These are phyloP conservation scores for Macadamia integrifolia DNA, from an alignment of 164 flowering plant species.

Conservation along the genomic window DNA sequence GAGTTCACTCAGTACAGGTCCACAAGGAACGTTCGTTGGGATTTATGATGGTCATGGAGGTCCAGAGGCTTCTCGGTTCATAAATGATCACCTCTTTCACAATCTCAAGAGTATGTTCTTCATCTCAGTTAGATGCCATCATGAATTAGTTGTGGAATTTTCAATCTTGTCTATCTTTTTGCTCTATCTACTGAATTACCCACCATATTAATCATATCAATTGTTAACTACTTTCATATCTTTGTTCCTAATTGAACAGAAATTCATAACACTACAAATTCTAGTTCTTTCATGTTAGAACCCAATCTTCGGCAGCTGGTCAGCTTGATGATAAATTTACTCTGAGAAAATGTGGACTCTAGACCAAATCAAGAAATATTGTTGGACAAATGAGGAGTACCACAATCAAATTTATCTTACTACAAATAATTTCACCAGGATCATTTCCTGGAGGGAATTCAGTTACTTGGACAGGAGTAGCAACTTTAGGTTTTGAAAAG, in stretches of 20 bases:
- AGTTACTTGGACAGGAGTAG: not conserved
- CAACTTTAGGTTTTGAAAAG: not conserved
- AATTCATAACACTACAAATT: no score
- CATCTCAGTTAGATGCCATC: not conserved
- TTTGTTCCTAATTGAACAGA: no score
- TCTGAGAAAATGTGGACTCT: no score
- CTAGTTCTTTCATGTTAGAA: no score
- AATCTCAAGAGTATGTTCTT: constrained; percentile 64
- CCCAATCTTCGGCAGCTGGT: no score
- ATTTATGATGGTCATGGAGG: constrained; percentile 97
- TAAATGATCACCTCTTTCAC: constrained; percentile 54
- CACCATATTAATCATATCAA: not conserved
- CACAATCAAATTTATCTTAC: no score
- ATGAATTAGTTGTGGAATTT: no score
- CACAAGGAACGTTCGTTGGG: constrained; percentile 82
- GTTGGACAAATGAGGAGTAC: no score
- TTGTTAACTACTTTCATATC: not conserved
- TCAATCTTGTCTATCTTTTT: not conserved
- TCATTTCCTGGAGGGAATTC: not conserved
- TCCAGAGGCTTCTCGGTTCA: constrained; percentile 78
- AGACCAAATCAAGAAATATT: no score
- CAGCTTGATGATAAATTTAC: no score
- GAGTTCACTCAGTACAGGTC: constrained; percentile 61
- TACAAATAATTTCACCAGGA: not conserved
- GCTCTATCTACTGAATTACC: not conserved